phyloP scores from a whole-genome alignment of 495 filamentous ascomycete species.

The Penicillium fimorum region DNA sequence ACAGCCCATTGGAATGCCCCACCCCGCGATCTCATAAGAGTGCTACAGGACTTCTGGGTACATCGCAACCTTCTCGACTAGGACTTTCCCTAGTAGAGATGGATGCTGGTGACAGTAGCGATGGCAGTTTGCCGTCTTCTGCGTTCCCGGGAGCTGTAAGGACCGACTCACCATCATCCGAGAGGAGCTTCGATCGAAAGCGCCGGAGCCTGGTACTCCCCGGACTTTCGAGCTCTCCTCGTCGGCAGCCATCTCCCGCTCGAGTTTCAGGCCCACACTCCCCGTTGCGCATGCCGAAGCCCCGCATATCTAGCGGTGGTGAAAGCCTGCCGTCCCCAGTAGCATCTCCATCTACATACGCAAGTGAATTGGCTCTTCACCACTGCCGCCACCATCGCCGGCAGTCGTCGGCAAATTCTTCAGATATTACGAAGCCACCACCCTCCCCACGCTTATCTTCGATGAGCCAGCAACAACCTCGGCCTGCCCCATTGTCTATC shows the following conservation, averaged over 20 bases:
- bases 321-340: conserved; percentile 83
- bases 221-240: conserved; percentile 67
- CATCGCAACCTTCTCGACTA: conserved; percentile 62
- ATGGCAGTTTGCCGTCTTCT: conserved; percentile 87
- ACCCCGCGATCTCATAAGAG: conserved; percentile 87
- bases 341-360: conserved; percentile 79
- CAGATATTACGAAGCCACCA: conserved; percentile 65
- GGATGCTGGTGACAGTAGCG: conserved; percentile 76
- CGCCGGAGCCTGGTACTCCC: conserved; percentile 79
- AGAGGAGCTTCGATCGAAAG: conserved; percentile 78
- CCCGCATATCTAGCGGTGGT: conserved; percentile 68
- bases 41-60: conserved; percentile 58
- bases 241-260: conserved; percentile 82
- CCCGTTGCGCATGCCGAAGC: conserved; percentile 81
- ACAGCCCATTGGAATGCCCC: conserved; percentile 85
- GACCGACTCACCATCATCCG: conserved; percentile 89
- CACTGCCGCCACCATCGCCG: conserved; percentile 76
- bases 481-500: conserved; percentile 88
- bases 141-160: conserved; percentile 63
- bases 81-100: conserved; percentile 73
- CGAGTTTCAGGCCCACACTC: conserved; percentile 74
- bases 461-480: conserved; percentile 63
- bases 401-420: conserved; percentile 86
- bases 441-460: conserved; percentile 78
- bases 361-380: conserved; percentile 67